A percentile compares a stretch with the other conserved stretches of the same genome.
These are phyloP conservation scores for Pythium coloratum DNA, from an alignment of 352 stramenopile species.

Conservation along the genomic window DNA sequence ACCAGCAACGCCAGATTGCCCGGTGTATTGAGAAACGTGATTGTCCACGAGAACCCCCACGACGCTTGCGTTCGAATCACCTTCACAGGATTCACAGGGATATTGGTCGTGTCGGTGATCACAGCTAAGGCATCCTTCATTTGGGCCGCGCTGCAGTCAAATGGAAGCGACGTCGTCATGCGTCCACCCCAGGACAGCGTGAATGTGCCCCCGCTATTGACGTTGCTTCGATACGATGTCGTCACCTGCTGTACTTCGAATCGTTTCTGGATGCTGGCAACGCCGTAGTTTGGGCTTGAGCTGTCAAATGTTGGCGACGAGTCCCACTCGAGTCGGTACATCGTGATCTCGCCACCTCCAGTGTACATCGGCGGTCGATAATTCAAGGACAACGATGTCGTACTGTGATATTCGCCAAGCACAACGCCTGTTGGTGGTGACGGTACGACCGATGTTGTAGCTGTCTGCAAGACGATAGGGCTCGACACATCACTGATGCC, in stretches of 20 bases:
- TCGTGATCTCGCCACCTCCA: slow-evolving; percentile 86
- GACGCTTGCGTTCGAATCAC: slow-evolving; percentile 57
- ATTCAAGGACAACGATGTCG: slow-evolving; percentile 74
- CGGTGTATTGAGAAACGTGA: slow-evolving; percentile 88
- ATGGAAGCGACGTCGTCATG: slow-evolving; percentile 56
- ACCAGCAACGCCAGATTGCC: slow-evolving; percentile 89
- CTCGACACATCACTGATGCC: slow-evolving; percentile 42
- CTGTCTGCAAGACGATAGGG: slow-evolving; percentile 37
- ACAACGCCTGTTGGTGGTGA: slow-evolving; percentile 70
- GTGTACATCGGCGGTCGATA: slow-evolving; percentile 85
- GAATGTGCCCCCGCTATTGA: slow-evolving; percentile 84
- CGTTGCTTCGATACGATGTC: slow-evolving; percentile 61
- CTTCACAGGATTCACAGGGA: slow-evolving; percentile 76
- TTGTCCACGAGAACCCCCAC: slow-evolving; percentile 91
- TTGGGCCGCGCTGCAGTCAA: slow-evolving; percentile 63
- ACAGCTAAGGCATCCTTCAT: slow-evolving; percentile 80
- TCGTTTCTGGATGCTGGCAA: slow-evolving; percentile 82
- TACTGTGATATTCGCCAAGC: slow-evolving; percentile 76
- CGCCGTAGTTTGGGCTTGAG: slow-evolving; percentile 77
- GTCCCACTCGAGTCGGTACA: slow-evolving; percentile 93
- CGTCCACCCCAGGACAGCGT: slow-evolving; percentile 91
- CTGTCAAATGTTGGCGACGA: slow-evolving; percentile 81
- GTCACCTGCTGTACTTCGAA: slow-evolving; percentile 92
- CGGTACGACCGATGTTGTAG: slow-evolving; percentile 63
- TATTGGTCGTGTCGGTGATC: slow-evolving; percentile 74